Base-by-base conservation (phyloP, 306 rosid genomes). In the Rosa chinensis region DNA sequence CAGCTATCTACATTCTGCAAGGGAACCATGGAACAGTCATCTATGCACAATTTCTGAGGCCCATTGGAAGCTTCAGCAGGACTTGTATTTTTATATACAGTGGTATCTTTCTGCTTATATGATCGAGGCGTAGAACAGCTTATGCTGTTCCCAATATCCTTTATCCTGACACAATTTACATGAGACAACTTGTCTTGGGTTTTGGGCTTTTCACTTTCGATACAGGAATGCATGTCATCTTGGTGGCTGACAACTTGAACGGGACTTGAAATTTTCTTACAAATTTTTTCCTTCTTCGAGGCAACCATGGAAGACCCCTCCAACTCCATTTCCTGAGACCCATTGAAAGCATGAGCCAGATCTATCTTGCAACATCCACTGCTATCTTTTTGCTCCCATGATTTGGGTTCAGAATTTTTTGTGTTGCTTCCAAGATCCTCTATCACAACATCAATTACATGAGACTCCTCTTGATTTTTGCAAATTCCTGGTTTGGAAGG, bases 51-150 rank as follows among this genome's bases (percentile, higher is more conserved):
- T 53, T 84, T 80, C 23, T 1, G 68, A 58, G 79, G 78, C 70
- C 77, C 83, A 68, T 39, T 69, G 50, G 62, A 20, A 82, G 76
- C 66, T 74, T 79, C 71, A n/a, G 79, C 43, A 23, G 42, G 67
- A 8, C 61, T 44, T 56, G 7, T 73, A 39, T 58, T 58, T 77
- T 66, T 45, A 53, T 74, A 67, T 77, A 56, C 66, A 12, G 55
- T 49, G 59, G 76, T 78, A 71, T 77, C 83, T 79, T 84, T 86
- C 81, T 69, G 78, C 82, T 72, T 79, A 3, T 17, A 74, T 4
- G 66, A 67, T 78, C 83, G 82, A 43, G 76, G 67, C 55, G 37
- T 49, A 52, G 43, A 59, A 64, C 69, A 25, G 53, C 53, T 81
- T 32, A 71, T 82, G 49, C 66, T 69, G 58, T 59, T 52, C 78